Percentiles rank a stretch among this genome's conserved stretches.
phyloP scores from a whole-genome alignment of 163 green algal species.

The Trebouxia gelatinosa region DNA sequence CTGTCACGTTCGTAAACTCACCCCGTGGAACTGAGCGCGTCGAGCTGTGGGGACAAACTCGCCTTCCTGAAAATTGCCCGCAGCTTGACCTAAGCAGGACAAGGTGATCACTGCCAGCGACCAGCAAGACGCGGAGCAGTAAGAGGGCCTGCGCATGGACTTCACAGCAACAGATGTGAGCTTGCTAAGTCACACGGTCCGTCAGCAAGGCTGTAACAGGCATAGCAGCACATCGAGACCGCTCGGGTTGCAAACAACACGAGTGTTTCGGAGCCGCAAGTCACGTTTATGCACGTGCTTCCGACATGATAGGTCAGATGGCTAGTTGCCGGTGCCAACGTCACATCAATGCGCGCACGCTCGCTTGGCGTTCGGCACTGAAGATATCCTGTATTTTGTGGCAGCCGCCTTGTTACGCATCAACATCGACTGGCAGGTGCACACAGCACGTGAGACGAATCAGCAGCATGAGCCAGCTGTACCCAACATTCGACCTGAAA shows the following conservation, averaged over 20 bases:
- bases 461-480: conserved; percentile 26
- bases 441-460: not conserved
- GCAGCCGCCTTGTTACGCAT: not conserved
- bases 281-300: not conserved
- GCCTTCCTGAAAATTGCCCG: conserved; percentile 36
- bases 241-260: no score
- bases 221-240: not conserved
- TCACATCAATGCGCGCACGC: no score
- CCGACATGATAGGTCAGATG: not conserved
- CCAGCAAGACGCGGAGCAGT: not conserved
- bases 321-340: not conserved
- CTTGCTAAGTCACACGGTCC: not conserved
- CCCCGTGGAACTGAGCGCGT: conserved; percentile 65
- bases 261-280: no score
- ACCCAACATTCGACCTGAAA: conserved; percentile 5
- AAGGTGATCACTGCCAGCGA: no score
- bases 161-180: not conserved
- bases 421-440: not conserved
- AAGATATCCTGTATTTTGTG: not conserved
- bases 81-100: not conserved
- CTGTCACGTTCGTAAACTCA: not conserved
- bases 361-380: not conserved
- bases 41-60: conserved; percentile 73
- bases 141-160: not conserved
- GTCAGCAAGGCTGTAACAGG: no score